Conservation (phyloP, 345 rosid species). For the Hibiscus tridactylites region DNA sequence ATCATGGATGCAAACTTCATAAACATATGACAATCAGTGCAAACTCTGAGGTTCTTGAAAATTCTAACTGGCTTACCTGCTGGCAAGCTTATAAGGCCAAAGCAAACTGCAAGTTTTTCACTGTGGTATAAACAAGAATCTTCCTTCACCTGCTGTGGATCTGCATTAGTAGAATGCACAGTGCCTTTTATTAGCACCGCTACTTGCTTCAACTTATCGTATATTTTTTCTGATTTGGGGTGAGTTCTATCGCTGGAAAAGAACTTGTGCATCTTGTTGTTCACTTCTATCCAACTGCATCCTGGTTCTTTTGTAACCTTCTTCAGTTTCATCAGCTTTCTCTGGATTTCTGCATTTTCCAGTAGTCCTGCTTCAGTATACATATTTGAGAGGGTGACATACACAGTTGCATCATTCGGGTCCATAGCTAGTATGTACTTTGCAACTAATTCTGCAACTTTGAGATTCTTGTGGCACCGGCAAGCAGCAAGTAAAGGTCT, state of each 20-base stretch:
- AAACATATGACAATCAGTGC: slow-evolving; percentile 18
- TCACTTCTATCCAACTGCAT: slow-evolving; percentile 21
- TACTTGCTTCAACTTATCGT: slow-evolving; percentile 17
- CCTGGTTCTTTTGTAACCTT: slow-evolving; percentile 17
- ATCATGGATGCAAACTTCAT: slow-evolving; percentile 13
- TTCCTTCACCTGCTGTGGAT: not conserved
- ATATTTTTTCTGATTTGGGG: slow-evolving; percentile 10
- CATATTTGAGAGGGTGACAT: slow-evolving; percentile 19
- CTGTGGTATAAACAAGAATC: slow-evolving; percentile 18
- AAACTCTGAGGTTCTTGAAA: slow-evolving; percentile 22
- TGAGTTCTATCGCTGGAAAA: slow-evolving; percentile 15
- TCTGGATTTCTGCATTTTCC: slow-evolving; percentile 16
- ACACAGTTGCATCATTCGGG: slow-evolving; percentile 17
- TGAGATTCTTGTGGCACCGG: slow-evolving; percentile 17
- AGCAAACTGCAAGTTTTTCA: slow-evolving; percentile 24
- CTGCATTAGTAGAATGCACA: not conserved
- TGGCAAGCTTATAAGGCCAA: slow-evolving; percentile 22
- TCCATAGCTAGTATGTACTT: slow-evolving; percentile 14
- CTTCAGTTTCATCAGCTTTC: slow-evolving; percentile 16
- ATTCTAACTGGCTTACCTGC: slow-evolving; percentile 15
- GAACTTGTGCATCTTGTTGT: slow-evolving; percentile 21
- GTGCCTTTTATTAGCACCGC: slow-evolving; percentile 2
- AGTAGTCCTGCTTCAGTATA: slow-evolving; percentile 7
- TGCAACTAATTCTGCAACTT: slow-evolving; percentile 20
- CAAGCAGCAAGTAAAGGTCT: slow-evolving; percentile 28